Conservation (phyloP, 345 rosid genomes). For the Boechera stricta region DNA sequence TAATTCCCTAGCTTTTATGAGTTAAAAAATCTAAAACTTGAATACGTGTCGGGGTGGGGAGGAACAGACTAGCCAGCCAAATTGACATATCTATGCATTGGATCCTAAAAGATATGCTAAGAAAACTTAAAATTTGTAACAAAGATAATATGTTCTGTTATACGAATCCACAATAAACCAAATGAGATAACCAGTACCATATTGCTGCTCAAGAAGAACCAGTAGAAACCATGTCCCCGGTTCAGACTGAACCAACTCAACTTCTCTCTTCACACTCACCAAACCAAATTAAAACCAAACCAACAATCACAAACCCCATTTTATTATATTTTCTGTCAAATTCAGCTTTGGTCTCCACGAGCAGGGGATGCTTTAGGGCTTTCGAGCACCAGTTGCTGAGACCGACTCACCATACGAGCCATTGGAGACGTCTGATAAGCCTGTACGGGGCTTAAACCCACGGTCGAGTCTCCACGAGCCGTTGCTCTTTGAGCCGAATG, state of each 20-base stretch:
- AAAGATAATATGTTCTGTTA: neutral
- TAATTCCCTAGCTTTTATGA: no score
- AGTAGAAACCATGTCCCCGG: slow-evolving; percentile 19
- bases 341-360: slow-evolving; percentile 21
- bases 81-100: neutral
- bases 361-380: neutral
- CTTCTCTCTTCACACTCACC: slow-evolving; percentile 1
- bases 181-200: neutral
- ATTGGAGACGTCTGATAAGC: slow-evolving; percentile 41
- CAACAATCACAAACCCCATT: slow-evolving; percentile 5
- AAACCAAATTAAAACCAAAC: slow-evolving; percentile 20
- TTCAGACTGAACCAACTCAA: slow-evolving; percentile 29
- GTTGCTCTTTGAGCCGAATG: slow-evolving; percentile 48
- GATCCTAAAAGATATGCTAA: neutral
- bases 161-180: slow-evolving; percentile 3
- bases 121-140: neutral
- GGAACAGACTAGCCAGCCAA: no score
- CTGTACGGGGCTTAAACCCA: slow-evolving; percentile 7
- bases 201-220: neutral
- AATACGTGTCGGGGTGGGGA: no score
- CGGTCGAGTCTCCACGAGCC: slow-evolving; percentile 22
- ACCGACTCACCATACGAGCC: slow-evolving; percentile 45
- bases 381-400: slow-evolving; percentile 28
- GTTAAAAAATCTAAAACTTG: no score
- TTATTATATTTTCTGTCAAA: neutral